These are phyloP conservation scores for Blastocystis sp. DNA, from an alignment of 352 stramenopile species.

Conservation along the genomic window DNA sequence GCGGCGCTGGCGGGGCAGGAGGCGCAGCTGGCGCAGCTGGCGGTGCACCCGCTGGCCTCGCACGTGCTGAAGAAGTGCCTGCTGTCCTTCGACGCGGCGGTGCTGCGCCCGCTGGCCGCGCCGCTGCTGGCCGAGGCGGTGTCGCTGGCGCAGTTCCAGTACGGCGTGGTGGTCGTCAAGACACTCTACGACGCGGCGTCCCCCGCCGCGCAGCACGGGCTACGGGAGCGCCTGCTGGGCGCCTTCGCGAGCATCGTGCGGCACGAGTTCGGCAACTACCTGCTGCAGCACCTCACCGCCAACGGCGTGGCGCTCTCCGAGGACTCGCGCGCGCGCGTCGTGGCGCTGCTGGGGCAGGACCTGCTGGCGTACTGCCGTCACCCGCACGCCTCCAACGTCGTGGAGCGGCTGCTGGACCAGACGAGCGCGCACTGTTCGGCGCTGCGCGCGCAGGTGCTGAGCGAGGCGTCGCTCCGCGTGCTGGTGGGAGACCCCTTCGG, in stretches of 20 bases:
- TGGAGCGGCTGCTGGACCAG: not conserved
- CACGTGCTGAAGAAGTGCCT: slow-evolving; percentile 2
- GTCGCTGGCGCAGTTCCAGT: not conserved
- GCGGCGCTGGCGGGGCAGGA: not conserved
- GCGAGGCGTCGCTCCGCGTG: no score
- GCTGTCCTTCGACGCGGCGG: not conserved
- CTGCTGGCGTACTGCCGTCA: not conserved
- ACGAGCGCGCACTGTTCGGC: no score
- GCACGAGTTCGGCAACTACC: not conserved
- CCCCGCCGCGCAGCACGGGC: not conserved
- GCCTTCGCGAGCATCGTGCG: not conserved
- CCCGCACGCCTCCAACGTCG: not conserved
- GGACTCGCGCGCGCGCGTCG: not conserved
- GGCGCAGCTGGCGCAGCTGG: not conserved
- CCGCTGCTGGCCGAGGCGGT: not conserved
- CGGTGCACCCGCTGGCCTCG: not conserved
- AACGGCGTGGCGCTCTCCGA: not conserved
- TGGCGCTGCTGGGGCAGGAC: not conserved
- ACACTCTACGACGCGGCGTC: not conserved
- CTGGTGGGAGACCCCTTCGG: no score
- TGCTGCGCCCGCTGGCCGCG: not conserved
- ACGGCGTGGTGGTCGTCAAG: not conserved
- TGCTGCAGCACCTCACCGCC: not conserved
- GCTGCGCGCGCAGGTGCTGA: no score
- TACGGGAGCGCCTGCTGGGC: not conserved